Evolutionary conservation across 139 green algal genomes (phyloP), one percentile per base, ranked within the genome.

Genomic region (Zygnema circumcarinatum): DNA sequence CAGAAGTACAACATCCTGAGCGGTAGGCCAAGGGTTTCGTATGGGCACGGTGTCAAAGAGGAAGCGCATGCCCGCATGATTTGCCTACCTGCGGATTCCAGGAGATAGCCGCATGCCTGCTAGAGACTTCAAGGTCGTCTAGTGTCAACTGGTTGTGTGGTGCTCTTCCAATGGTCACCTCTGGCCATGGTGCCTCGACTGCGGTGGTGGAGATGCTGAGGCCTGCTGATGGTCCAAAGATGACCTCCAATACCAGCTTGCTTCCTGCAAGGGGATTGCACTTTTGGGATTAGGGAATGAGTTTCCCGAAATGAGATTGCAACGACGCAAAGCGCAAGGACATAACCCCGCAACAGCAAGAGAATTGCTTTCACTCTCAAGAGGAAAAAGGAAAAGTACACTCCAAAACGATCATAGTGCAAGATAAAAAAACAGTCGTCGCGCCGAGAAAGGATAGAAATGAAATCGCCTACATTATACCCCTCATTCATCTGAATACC

Each of bases 101-200:
- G 7, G 81, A 76, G 1, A 87, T 42, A 52, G 35, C 35, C 16
- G 81, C 81, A 35, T 87, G 81, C 75, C 84, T 87, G 74, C 81
- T 67, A 33, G 81, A 87, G 25, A 87, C 81, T 39, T 87, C 81
- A 25, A 38, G 29, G 21, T 87, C 81, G 75, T 87, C 84, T 29
- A 87, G 75, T 38, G 41, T 38, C 2, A 87, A 76, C 22, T 88
- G 35, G 75, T 87, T 87, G 7, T 39, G 25, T n/a, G 41, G 41
- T 31, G 86, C 81, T 2, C 81, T 47, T 38, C 81, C 81, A 47
- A 87, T 87, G 74, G 81, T 87, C 33, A 81, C 39, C 29, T 31
- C 38, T 25, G 74, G 35, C 35, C 35, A 87, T 1, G 81, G 74
- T 25, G 40, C 69, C n/a, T 89, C 40, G 40, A 89, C 76, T 33